Evolutionary conservation across 129 eudicot genomes (phyloP), one percentile per base, ranked within the genome.

Genomic region (Lactuca sativa): DNA sequence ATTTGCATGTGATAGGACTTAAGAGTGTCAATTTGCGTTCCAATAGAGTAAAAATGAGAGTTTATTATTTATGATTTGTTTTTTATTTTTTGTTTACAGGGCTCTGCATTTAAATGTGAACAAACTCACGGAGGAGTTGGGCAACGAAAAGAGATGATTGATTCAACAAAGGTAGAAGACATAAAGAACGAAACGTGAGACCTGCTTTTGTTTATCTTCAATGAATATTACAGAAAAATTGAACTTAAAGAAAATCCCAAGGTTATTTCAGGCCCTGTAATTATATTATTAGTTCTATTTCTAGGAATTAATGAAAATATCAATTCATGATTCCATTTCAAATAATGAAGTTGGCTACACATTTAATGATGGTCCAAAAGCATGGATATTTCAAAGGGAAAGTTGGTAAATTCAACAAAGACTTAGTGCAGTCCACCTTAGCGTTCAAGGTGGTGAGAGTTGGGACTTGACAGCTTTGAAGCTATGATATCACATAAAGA

Each of bases 401-500:
- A 59, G 80, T 59, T 66, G 57, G 65, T 60, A 85, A 62, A 12
- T 58, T 53, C 43, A 81, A 64, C 57, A 84, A 49, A 64, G 69
- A 82, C 69, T 69, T 81, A 62, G 59, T 65, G 8, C 87, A 72
- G 18, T 73, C 79, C 73, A 78, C 82, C 32, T 78, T 91, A 37
- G 17, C 61, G 40, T 81, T 76, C 54, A 85, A 87, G 54, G 71
- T 77, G 31, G 96, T 89, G 67, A 79, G 17, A 74, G 89, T 33
- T 92, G 95, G 64, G 88, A 83, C 62, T 52, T 62, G 38, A 82
- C 80, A 52, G 88, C 98, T 93, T 93, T 73, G 96, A 93, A 83
- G 82, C 88, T 37, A 86, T 93, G 92, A 74, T 93, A 76, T 81
- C 95, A 51, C 96, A 96, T 4, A 86, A 96, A 83, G 98, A 93